phyloP scores from a whole-genome alignment of 768 basidiomycete species.

The Suillus ampliporus region DNA sequence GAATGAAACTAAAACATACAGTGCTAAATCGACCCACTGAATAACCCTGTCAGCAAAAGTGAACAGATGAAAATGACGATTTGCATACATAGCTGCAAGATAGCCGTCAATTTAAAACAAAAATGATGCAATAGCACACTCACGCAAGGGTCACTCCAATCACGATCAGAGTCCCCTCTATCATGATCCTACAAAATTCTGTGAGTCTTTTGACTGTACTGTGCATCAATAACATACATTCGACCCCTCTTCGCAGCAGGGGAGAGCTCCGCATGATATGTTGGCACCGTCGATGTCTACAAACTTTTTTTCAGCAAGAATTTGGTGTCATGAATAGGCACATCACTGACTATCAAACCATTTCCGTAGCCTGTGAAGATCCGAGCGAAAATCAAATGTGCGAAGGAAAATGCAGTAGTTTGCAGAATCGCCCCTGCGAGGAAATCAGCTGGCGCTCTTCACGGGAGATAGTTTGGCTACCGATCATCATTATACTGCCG shows the following conservation, averaged over 20 bases:
- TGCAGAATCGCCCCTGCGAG: conserved; percentile 40
- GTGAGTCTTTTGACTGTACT: neutral
- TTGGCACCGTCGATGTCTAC: conserved; percentile 49
- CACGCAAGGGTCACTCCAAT: conserved; percentile 48
- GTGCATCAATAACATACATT: conserved; percentile 19
- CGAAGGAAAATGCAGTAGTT: conserved; percentile 41
- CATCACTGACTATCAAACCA: conserved; percentile 40
- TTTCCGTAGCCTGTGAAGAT: conserved; percentile 49
- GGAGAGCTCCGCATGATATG: conserved; percentile 53
- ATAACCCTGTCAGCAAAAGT: neutral
- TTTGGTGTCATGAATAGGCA: too few species aligned
- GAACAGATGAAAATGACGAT: conserved; percentile 3
- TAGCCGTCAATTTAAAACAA: neutral
- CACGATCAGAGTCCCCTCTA: conserved; percentile 13
- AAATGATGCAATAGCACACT: conserved; percentile 14
- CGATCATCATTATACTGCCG: conserved; percentile 47
- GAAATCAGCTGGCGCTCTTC: neutral
- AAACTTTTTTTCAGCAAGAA: neutral
- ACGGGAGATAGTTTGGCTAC: conserved; percentile 15
- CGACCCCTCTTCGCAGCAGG: conserved; percentile 48
- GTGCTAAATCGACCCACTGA: conserved; percentile 49
- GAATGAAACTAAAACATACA: conserved; percentile 27
- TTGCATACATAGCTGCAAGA: neutral
- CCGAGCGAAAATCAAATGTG: conserved; percentile 47
- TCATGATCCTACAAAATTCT: conserved; percentile 13